Evolutionary conservation across 2,329 filamentous ascomycete species (phyloP).

Genomic region (Botrytis cinerea): DNA sequence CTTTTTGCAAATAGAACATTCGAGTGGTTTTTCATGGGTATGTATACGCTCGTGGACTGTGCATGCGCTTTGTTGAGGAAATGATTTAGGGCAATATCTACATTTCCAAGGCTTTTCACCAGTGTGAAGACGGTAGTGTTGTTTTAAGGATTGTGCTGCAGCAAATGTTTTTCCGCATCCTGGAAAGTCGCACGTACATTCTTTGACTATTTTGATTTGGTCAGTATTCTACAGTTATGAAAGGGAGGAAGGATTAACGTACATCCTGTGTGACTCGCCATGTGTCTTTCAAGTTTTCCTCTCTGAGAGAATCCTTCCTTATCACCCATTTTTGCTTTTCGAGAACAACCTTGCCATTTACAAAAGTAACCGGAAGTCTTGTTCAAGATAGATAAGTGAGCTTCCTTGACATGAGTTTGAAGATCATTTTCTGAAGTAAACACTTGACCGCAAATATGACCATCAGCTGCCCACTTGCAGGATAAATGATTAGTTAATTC

Average conservation of each 20-base stretch:
- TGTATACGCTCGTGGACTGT: constrained; percentile 70
- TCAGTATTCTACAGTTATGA: background rate
- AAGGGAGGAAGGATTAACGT: constrained; percentile 41
- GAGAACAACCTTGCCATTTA: constrained; percentile 57
- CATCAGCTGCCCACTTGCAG: constrained; percentile 37
- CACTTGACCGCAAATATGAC: constrained; percentile 29
- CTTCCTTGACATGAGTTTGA: constrained; percentile 55
- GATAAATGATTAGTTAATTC: constrained; percentile 26
- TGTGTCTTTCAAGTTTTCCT: constrained; percentile 65
- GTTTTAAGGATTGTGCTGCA: constrained; percentile 66
- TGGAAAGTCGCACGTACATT: constrained; percentile 51
- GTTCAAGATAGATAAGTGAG: constrained; percentile 51
- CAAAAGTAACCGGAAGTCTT: constrained; percentile 55
- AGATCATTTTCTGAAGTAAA: constrained; percentile 48
- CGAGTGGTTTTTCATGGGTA: constrained; percentile 63
- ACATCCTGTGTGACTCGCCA: constrained; percentile 67
- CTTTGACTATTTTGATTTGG: constrained; percentile 52
- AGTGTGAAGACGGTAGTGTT: constrained; percentile 68
- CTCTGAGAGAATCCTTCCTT: constrained; percentile 57
- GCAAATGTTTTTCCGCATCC: constrained; percentile 61
- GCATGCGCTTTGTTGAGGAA: constrained; percentile 67
- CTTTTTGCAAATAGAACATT: constrained; percentile 60
- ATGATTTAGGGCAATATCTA: constrained; percentile 54
- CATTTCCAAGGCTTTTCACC: constrained; percentile 66
- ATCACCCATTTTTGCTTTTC: constrained; percentile 39